Percentiles rank a stretch among this genome's conserved stretches.
Conservation (phyloP, 257 asterid genomes). For the Schizonepeta tenuifolia region DNA sequence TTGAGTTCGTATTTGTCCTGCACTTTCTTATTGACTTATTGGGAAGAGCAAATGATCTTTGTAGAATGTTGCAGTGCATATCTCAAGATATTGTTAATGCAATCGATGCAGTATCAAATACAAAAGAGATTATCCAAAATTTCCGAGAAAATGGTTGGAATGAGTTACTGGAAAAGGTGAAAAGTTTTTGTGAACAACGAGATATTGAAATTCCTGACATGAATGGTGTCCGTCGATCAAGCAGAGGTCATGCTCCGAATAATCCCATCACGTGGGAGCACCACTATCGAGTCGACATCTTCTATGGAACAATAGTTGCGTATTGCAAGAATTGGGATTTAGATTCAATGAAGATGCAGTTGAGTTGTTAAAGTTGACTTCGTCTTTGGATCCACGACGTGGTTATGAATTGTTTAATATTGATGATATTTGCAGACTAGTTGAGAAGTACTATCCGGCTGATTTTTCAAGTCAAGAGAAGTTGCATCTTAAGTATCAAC, state of each 20-base stretch:
- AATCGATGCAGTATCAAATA: background rate
- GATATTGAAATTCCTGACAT: background rate
- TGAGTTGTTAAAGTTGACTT: background rate
- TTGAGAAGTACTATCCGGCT: too few species aligned
- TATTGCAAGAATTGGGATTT: background rate
- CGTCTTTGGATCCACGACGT: background rate
- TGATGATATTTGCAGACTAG: background rate
- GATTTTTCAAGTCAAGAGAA: too few species aligned
- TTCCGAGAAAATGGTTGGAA: background rate
- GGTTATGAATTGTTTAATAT: background rate
- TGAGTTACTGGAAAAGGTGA: background rate
- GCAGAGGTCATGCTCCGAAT: background rate
- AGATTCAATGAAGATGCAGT: background rate
- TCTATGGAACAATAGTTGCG: background rate
- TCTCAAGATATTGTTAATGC: background rate
- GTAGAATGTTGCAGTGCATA: background rate
- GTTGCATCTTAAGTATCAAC: too few species aligned
- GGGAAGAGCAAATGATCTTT: background rate
- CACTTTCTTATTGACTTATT: background rate
- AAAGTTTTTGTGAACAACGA: background rate
- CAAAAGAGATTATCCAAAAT: background rate
- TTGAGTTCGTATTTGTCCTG: background rate
- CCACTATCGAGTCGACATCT: background rate
- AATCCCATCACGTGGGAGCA: background rate
- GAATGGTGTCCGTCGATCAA: background rate